phyloP scores from a whole-genome alignment of 148 eudicot genomes.

The Persicaria tinctoria region DNA sequence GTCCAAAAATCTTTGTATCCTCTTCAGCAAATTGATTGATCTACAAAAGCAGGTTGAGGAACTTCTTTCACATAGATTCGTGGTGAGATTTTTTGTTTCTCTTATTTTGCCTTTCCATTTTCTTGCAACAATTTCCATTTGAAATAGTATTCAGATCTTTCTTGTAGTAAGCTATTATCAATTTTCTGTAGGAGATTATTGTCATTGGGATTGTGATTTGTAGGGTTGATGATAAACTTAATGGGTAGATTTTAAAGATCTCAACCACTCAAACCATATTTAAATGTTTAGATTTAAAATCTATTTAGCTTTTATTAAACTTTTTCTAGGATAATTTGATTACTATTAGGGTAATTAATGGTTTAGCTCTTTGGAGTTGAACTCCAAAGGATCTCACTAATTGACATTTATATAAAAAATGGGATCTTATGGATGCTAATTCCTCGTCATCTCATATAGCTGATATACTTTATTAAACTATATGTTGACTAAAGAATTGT shows the following conservation, averaged over 20 bases:
- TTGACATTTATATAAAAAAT: background rate
- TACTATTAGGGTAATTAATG: too few relatives aligned
- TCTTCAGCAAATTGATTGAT: constrained; percentile 28
- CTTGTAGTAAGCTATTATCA: background rate
- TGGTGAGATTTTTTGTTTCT: constrained; percentile 27
- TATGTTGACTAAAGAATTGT: background rate
- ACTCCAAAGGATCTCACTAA: too few relatives aligned
- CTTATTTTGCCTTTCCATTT: constrained; percentile 3
- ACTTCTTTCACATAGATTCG: constrained; percentile 24
- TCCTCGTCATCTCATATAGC: background rate
- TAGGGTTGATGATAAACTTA: too few relatives aligned
- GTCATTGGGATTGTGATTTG: background rate
- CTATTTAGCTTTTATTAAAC: too few relatives aligned
- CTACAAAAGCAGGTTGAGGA: constrained; percentile 34
- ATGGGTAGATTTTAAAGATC: too few relatives aligned
- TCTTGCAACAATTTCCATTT: background rate
- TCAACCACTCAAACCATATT: too few relatives aligned
- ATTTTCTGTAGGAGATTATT: background rate
- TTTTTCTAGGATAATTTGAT: too few relatives aligned
- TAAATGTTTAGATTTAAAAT: too few relatives aligned
- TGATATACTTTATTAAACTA: background rate
- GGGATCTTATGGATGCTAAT: background rate
- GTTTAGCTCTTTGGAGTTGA: too few relatives aligned
- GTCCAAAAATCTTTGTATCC: constrained; percentile 19
- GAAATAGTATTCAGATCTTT: background rate